These are phyloP conservation scores for Podila epigama DNA, from an alignment of 192 early-diverging fungal species.

Conservation along the genomic window DNA sequence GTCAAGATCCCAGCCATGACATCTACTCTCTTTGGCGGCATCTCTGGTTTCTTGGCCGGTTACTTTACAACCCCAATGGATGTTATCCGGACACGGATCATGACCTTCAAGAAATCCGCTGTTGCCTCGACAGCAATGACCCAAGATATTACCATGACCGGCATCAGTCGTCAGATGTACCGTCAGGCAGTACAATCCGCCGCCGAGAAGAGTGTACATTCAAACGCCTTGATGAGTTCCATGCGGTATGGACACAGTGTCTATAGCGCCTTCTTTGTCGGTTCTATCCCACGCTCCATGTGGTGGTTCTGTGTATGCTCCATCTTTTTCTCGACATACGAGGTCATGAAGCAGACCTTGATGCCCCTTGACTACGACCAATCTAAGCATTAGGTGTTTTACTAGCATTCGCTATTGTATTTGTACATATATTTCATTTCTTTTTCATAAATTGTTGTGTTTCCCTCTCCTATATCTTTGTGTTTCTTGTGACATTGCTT, in stretches of 20 bases:
- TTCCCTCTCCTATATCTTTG: too few relatives aligned
- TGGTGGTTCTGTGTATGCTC: conserved; percentile 85
- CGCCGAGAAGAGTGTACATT: conserved; percentile 11
- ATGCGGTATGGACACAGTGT: conserved; percentile 31
- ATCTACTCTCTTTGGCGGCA: conserved; percentile 74
- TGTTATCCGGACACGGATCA: conserved; percentile 72
- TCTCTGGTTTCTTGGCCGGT: conserved; percentile 76
- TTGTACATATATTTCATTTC: too few relatives aligned
- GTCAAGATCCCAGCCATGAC: conserved; percentile 70
- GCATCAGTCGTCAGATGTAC: conserved; percentile 41
- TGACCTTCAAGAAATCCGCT: conserved; percentile 58
- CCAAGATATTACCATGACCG: conserved; percentile 47
- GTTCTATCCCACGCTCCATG: conserved; percentile 63
- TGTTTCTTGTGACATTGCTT: too few relatives aligned
- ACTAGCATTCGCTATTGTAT: too few relatives aligned
- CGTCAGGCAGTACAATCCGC: conserved; percentile 17
- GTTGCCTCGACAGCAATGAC: conserved; percentile 10
- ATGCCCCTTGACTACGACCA: conserved; percentile 48
- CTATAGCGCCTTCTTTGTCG: conserved; percentile 66
- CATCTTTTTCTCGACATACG: conserved; percentile 81
- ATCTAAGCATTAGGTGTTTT: neutral
- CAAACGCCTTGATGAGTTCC: conserved; percentile 12
- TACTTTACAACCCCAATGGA: conserved; percentile 82
- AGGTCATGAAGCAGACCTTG: conserved; percentile 55
- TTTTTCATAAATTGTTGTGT: too few relatives aligned